Evolutionary conservation across 1,139 yeast species (phyloP).

Genomic region (Debaryomyces subglobosus): DNA sequence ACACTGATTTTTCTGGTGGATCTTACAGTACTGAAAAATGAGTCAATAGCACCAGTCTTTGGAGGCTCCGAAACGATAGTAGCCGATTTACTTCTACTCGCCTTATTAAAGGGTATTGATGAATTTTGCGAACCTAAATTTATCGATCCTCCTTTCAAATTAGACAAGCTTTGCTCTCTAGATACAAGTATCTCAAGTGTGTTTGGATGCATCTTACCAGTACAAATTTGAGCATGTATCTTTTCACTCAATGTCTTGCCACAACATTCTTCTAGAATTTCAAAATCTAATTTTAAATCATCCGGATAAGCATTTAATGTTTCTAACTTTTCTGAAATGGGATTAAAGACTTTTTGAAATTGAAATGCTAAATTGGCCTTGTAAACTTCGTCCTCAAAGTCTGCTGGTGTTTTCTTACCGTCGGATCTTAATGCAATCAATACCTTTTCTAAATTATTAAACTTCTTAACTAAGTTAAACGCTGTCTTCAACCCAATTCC

Average conservation of each 20-base stretch:
- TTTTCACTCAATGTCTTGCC: conserved; percentile 56
- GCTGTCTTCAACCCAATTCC: conserved; percentile 85
- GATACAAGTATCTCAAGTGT: conserved; percentile 51
- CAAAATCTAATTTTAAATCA: conserved; percentile 30
- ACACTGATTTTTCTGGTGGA: neutral
- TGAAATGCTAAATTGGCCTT: conserved; percentile 82
- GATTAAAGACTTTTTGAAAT: conserved; percentile 85
- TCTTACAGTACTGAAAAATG: conserved; percentile 13
- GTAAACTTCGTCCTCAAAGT: conserved; percentile 60
- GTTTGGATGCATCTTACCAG: conserved; percentile 69
- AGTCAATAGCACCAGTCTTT: conserved; percentile 12
- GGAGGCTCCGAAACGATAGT: neutral
- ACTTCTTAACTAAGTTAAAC: conserved; percentile 57
- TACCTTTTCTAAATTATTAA: conserved; percentile 55
- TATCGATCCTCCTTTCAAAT: conserved; percentile 30
- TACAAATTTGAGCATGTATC: conserved; percentile 59
- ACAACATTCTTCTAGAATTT: conserved; percentile 59
- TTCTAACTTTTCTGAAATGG: conserved; percentile 47
- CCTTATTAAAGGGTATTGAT: neutral
- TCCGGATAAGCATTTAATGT: conserved; percentile 63
- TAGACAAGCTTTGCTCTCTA: conserved; percentile 42
- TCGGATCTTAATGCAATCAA: conserved; percentile 62
- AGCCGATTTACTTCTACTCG: conserved; percentile 6
- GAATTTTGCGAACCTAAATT: conserved; percentile 7
- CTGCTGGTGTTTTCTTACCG: conserved; percentile 62